Evolutionary conservation across 2,329 filamentous ascomycete species (phyloP).

Genomic region (Achaetomium macrosporum): DNA sequence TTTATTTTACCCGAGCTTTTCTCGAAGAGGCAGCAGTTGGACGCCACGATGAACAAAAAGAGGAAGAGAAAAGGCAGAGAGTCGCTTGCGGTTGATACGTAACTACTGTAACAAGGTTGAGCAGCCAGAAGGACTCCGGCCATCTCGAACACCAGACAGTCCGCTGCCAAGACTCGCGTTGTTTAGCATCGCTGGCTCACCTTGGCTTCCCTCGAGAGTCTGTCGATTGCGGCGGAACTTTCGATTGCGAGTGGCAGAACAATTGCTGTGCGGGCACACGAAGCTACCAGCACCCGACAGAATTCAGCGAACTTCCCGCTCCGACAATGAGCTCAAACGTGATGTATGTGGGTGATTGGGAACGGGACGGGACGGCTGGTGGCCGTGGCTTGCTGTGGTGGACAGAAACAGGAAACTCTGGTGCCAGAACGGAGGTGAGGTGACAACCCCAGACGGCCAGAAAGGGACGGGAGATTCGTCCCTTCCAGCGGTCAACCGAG

Average conservation of each 20-base stretch:
- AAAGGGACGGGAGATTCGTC: conserved; percentile 6
- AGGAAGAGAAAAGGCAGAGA: conserved; percentile 10
- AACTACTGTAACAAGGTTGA: too few relatives aligned
- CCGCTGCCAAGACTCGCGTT: too few relatives aligned
- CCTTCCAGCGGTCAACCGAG: not conserved
- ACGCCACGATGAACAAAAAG: conserved; percentile 14
- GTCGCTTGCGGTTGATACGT: too few relatives aligned
- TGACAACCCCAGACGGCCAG: conserved; percentile 1
- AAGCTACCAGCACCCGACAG: too few relatives aligned
- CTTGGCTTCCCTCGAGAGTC: too few relatives aligned
- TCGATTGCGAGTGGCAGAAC: too few relatives aligned
- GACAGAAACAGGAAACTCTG: conserved; percentile 1
- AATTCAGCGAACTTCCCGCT: not conserved
- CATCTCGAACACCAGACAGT: too few relatives aligned
- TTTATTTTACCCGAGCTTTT: conserved; percentile 21
- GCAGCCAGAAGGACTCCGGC: too few relatives aligned
- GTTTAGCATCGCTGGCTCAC: too few relatives aligned
- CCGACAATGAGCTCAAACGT: not conserved
- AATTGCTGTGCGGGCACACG: not conserved
- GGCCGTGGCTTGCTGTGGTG: conserved; percentile 9
- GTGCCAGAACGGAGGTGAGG: not conserved
- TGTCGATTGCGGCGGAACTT: too few relatives aligned
- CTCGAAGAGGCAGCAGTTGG: conserved; percentile 20
- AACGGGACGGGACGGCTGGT: conserved; percentile 7
- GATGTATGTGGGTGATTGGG: conserved; percentile 13